Base-by-base conservation (phyloP, 164 flowering plant species). In the Macadamia tetraphylla region DNA sequence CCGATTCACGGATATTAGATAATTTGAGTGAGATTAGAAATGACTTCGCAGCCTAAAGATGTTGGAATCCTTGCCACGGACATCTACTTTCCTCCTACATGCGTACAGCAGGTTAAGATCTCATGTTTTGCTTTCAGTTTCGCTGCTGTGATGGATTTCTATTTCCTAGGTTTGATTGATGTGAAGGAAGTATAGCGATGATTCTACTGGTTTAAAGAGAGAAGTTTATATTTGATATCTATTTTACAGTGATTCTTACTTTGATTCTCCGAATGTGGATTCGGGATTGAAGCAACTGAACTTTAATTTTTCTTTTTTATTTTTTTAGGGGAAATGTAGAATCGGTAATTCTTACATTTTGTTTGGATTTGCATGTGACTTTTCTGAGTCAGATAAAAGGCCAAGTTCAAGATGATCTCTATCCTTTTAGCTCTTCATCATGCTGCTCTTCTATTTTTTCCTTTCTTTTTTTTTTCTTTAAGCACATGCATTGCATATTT, bases 41-140 rank as follows among this genome's bases (percentile, higher is more conserved):
- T 91, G 97, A 88, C 79, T 14, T 77, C 77, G 29, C 75, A 68
- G 60, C 73, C 23, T 62, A 83, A 82, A 71, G 84, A 89, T 77
- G 97, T 88, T 4, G 94, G 94, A 70, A 86, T 91, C 77, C 90
- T 91, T 60, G 94, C 94, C 68, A 67, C 86, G 76, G 94, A 91
- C 58, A 86, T 91, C 78, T 88, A 91, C 82, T 88, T 91, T 78
- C 97, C 97, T 74, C 86, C 90, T 32, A 81, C 92, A 40, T 91
- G 88, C 71, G 81, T 88, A 64, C 90, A 82, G 29, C 97, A 87
- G 94, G 97, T 85, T 62, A 75, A 6, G 5, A 29, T 71, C 35
- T 73, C 62, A 18, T 65, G 63, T 62, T 57, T 48, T 29, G 1
- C 35, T 2, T 7, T 64, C 1, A 30, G n/a, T 46, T 60, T 14